These are phyloP conservation scores for Venturia effusa DNA, from an alignment of 2,329 filamentous ascomycete genomes.

Conservation along the genomic window DNA sequence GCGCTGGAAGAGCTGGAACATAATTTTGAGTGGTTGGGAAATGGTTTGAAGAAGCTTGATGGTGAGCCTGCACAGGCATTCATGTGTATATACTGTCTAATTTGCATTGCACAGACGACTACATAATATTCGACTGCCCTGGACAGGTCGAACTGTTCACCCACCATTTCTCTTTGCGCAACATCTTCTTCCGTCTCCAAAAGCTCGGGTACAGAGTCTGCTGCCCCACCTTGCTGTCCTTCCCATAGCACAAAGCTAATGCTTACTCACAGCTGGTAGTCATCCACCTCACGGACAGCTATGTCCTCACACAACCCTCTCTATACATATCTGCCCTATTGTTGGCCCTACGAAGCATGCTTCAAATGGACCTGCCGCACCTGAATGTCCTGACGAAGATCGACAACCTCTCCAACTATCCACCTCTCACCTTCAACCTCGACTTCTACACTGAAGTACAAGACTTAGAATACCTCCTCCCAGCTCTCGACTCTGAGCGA, in stretches of 20 bases:
- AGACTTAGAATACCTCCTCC: conserved; percentile 74
- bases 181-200: conserved; percentile 83
- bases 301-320: conserved; percentile 84
- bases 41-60: conserved; percentile 65
- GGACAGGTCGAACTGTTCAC: conserved; percentile 97
- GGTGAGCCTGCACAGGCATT: conserved; percentile 28
- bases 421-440: conserved; percentile 83
- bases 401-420: conserved; percentile 80
- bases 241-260: conserved; percentile 1
- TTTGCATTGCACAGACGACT: conserved; percentile 53
- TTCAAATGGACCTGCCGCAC: conserved; percentile 94
- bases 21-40: conserved; percentile 85
- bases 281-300: conserved; percentile 86
- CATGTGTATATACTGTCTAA: conserved; percentile 10
- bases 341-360: conserved; percentile 87
- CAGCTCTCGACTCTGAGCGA: conserved; percentile 68
- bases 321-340: conserved; percentile 92
- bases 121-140: conserved; percentile 90
- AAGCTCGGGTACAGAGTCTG: conserved; percentile 86
- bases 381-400: conserved; percentile 97
- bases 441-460: conserved; percentile 98
- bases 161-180: conserved; percentile 82
- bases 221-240: conserved; percentile 17
- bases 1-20: conserved; percentile 91
- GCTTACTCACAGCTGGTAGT: conserved; percentile 61